A percentile compares a stretch with the other conserved stretches of the same genome.
Conservation (phyloP, 1,284 basidiomycete genomes). For the Malassezia psittaci region DNA sequence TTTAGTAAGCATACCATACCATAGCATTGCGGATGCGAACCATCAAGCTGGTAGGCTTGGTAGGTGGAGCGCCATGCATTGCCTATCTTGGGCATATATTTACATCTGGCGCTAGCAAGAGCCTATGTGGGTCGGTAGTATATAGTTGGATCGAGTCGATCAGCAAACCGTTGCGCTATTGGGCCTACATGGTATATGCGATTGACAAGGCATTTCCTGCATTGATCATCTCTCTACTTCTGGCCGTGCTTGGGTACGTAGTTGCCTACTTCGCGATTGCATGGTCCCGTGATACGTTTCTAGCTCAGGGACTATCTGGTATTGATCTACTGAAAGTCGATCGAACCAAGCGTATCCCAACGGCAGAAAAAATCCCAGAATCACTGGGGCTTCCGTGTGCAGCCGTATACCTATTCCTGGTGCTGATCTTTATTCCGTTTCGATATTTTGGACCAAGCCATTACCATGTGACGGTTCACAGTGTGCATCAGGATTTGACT, state of each 20-base stretch:
- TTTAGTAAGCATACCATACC: conserved; percentile 8
- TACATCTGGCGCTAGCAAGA: too few relatives aligned
- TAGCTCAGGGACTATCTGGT: conserved; percentile 32
- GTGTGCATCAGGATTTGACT: conserved; percentile 55
- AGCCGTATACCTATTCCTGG: conserved; percentile 70
- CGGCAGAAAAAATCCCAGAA: conserved; percentile 62
- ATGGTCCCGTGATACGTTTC: conserved; percentile 27
- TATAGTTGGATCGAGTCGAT: too few relatives aligned
- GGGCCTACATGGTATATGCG: neutral
- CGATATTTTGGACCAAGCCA: conserved; percentile 31
- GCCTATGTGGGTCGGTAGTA: too few relatives aligned
- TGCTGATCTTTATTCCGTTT: conserved; percentile 51
- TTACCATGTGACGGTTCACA: neutral
- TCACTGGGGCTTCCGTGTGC: conserved; percentile 83
- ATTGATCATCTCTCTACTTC: conserved; percentile 14
- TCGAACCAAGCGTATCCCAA: neutral
- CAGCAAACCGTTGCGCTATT: neutral
- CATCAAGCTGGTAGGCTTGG: neutral
- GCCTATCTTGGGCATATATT: too few relatives aligned
- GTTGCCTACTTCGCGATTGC: conserved; percentile 21
- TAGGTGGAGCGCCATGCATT: too few relatives aligned
- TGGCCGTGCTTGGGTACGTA: conserved; percentile 24
- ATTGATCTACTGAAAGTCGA: conserved; percentile 36
- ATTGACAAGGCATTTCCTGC: conserved; percentile 13
- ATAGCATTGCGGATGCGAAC: neutral